Percentiles rank a stretch among this genome's conserved stretches.
Evolutionary conservation across 78 protist genomes (phyloP).

Genomic region (Andalucia godoyi): DNA sequence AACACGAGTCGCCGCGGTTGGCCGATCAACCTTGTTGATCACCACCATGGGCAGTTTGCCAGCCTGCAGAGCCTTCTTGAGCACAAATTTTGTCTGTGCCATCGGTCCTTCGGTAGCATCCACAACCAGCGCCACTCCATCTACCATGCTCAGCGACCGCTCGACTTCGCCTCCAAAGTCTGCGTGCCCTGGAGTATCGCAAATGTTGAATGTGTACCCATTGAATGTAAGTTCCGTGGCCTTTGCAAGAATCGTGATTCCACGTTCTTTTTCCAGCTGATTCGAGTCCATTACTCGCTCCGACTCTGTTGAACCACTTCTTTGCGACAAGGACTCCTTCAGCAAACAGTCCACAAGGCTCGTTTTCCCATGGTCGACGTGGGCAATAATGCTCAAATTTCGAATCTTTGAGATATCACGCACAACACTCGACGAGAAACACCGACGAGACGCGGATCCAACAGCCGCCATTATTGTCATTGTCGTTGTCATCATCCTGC

Average conservation of each 20-base stretch:
- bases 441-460: too few relatives aligned
- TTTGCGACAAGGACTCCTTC: conserved; percentile 2
- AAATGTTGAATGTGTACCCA: conserved; percentile 50
- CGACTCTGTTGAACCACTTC: too few relatives aligned
- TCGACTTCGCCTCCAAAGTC: conserved; percentile 87
- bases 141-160: conserved; percentile 66
- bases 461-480: too few relatives aligned
- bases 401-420: neutral
- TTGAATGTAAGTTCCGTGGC: conserved; percentile 25
- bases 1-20: neutral
- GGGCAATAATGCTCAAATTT: conserved; percentile 22
- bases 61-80: conserved; percentile 61
- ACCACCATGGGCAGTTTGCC: conserved; percentile 65
- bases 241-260: conserved; percentile 81
- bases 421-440: too few relatives aligned
- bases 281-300: conserved; percentile 35
- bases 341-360: conserved; percentile 24
- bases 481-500: too few relatives aligned
- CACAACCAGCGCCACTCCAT: conserved; percentile 74
- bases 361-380: conserved; percentile 37
- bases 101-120: conserved; percentile 86
- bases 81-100: conserved; percentile 81
- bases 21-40: conserved; percentile 77
- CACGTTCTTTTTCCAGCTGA: conserved; percentile 67
- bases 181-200: conserved; percentile 87